Evolutionary conservation across 2,329 filamentous ascomycete species (phyloP).

Genomic region (Graphiopsis chlorocephala): DNA sequence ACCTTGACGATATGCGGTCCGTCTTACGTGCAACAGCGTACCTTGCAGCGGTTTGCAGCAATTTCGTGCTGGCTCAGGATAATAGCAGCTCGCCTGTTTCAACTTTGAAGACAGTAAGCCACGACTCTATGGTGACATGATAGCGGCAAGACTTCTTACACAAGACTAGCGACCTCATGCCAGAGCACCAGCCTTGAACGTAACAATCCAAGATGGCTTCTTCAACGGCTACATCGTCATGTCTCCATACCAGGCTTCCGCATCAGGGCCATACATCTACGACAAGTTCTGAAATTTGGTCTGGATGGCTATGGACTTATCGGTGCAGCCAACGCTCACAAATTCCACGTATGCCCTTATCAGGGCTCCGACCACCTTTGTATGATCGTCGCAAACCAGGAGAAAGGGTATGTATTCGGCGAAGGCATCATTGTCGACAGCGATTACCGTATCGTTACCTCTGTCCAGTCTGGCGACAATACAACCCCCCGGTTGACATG

Average conservation of each 20-base stretch:
- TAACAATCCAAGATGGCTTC: slow-evolving; percentile 21
- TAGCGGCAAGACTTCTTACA: background rate
- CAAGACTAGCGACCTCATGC: slow-evolving; percentile 24
- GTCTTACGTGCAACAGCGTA: background rate
- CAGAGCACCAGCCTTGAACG: slow-evolving; percentile 24
- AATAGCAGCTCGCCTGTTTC: background rate
- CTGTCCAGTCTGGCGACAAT: slow-evolving; percentile 31
- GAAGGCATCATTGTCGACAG: slow-evolving; percentile 47
- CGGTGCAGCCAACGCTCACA: slow-evolving; percentile 41
- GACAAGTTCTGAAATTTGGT: slow-evolving; percentile 29
- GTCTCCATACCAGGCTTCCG: slow-evolving; percentile 21
- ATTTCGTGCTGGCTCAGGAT: background rate
- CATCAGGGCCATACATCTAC: slow-evolving; percentile 27
- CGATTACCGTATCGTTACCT: slow-evolving; percentile 44
- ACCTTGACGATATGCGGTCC: slow-evolving; percentile 3
- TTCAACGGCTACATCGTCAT: slow-evolving; percentile 26
- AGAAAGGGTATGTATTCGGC: slow-evolving; percentile 41
- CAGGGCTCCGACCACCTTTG: slow-evolving; percentile 45
- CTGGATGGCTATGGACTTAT: slow-evolving; percentile 38
- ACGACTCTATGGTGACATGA: background rate
- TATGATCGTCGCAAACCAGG: slow-evolving; percentile 43
- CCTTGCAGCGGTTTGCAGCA: slow-evolving; percentile 1
- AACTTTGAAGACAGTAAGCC: slow-evolving; percentile 12
- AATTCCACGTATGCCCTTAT: slow-evolving; percentile 46
- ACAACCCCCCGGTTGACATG: slow-evolving; percentile 38